Evolutionary conservation across 225 moss, liverwort and hornwort species (phyloP).

Genomic region (Thuidium tamariscinum): DNA sequence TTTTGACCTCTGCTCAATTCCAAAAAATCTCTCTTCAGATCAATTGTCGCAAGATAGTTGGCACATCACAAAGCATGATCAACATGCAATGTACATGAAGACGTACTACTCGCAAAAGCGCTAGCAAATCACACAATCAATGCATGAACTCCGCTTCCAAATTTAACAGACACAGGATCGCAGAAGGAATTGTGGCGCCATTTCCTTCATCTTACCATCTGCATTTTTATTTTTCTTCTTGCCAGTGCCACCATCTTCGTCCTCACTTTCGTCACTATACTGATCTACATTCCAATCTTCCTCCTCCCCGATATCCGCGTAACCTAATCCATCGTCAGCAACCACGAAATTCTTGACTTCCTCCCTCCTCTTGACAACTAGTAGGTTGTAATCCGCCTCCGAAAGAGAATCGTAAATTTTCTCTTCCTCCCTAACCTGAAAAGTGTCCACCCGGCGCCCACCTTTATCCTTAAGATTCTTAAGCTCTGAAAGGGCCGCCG

Average conservation of each 20-base stretch:
- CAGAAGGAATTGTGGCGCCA: neutral
- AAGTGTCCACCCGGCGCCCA: slow-evolving; percentile 75
- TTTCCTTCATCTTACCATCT: slow-evolving; percentile 16
- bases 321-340: slow-evolving; percentile 90
- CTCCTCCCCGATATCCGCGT: slow-evolving; percentile 68
- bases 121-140: neutral
- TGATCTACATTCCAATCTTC: slow-evolving; percentile 80
- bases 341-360: slow-evolving; percentile 88
- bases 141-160: neutral
- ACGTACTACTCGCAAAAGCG: neutral
- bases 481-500: slow-evolving; percentile 77
- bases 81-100: neutral
- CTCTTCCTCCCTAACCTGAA: slow-evolving; percentile 75
- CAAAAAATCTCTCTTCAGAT: neutral
- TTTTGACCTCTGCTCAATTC: slow-evolving; percentile 33
- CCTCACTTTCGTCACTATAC: slow-evolving; percentile 46
- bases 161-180: neutral
- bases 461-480: slow-evolving; percentile 63
- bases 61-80: neutral
- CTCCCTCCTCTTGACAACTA: slow-evolving; percentile 68
- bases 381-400: slow-evolving; percentile 81
- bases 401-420: slow-evolving; percentile 79
- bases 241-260: slow-evolving; percentile 11
- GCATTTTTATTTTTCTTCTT: slow-evolving; percentile 56
- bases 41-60: neutral